Evolutionary conservation across 2,329 filamentous ascomycete species (phyloP), one percentile per base, ranked within the genome.

Genomic region (Parasarocladium wereldwijsianum): DNA sequence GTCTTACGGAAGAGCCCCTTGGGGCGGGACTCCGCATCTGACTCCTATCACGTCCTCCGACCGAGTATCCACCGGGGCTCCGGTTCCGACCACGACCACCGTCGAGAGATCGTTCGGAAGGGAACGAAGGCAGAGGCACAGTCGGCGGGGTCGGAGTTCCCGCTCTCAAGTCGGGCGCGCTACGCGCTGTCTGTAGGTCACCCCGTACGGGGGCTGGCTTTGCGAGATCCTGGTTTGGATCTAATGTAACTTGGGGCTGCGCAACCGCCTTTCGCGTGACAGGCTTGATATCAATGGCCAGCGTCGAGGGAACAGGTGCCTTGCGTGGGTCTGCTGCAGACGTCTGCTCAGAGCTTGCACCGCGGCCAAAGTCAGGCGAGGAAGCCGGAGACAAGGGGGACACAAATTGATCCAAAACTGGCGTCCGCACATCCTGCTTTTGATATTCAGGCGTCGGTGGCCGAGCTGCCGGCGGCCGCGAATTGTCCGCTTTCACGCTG

Each of bases 361-460:
- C 20, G 4, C n/a, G 16, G 20, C 28, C 28, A 8, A 55, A 49
- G 23, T 58, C 55, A 2, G 58, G 52, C 4, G 60, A 63, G 4
- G 58, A 52, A 8, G 55, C 56, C 6, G 60, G 61, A 6, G 62
- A 64, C 3, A 55, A 44, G 4, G 61, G 60, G 3, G 60, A 59
- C 15, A 54, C 45, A 26, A 56, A 45, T 3, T 44, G 46, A 16
- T 55, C 49, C 22, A 52, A 34, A 6, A 49, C 41, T 3, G 52
- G 47, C 10, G 50, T 51, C 35, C 51, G 51, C 30, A 53, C 43
- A 33, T 64, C 60, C 24, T 56, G 51, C 13, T 53, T 52, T 22
- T 54, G 54, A 34, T 66, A 64, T 25, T 66, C 62, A 11, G 63
- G 62, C 3, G 62, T 66, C 1, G 62, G 62, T 8, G 60, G 57